These are phyloP conservation scores for Saccharomycopsis vini DNA, from an alignment of 805 yeast species.

Conservation along the genomic window DNA sequence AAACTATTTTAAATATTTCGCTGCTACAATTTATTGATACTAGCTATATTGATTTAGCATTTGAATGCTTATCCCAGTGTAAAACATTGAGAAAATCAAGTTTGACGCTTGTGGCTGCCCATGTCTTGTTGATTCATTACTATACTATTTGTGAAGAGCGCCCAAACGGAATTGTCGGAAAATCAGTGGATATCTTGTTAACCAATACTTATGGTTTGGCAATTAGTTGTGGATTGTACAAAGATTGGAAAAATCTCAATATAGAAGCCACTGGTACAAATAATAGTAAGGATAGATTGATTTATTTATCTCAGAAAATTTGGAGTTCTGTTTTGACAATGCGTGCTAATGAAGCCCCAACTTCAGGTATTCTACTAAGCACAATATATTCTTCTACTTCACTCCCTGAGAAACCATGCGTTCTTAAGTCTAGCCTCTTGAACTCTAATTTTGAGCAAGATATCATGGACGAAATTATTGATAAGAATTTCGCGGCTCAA, in stretches of 20 bases:
- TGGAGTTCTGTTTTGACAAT: conserved; percentile 2
- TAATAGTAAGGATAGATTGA: neutral
- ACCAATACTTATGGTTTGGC: conserved; percentile 5
- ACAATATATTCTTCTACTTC: neutral
- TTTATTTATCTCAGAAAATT: neutral
- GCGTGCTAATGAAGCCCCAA: neutral
- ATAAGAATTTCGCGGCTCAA: conserved; percentile 2
- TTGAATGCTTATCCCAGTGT: conserved; percentile 10
- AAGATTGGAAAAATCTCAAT: conserved; percentile 7
- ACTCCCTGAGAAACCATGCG: neutral
- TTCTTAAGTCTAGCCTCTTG: neutral
- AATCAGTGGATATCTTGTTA: neutral
- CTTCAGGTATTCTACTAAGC: neutral
- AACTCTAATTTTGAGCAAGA: neutral
- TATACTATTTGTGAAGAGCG: conserved; percentile 10
- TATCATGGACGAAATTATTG: conserved; percentile 1
- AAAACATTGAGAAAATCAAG: conserved; percentile 10
- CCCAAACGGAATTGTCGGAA: conserved; percentile 10
- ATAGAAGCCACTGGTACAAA: neutral
- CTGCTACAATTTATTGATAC: conserved; percentile 5
- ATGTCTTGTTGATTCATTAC: conserved; percentile 7
- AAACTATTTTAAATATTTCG: conserved; percentile 2
- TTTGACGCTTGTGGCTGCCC: conserved; percentile 4
- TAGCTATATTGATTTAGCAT: conserved; percentile 10
- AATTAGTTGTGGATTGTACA: conserved; percentile 4